A percentile compares a stretch with the other conserved stretches of the same genome.
Evolutionary conservation across 345 rosid genomes (phyloP).

Genomic region (Eucalyptus marginata): DNA sequence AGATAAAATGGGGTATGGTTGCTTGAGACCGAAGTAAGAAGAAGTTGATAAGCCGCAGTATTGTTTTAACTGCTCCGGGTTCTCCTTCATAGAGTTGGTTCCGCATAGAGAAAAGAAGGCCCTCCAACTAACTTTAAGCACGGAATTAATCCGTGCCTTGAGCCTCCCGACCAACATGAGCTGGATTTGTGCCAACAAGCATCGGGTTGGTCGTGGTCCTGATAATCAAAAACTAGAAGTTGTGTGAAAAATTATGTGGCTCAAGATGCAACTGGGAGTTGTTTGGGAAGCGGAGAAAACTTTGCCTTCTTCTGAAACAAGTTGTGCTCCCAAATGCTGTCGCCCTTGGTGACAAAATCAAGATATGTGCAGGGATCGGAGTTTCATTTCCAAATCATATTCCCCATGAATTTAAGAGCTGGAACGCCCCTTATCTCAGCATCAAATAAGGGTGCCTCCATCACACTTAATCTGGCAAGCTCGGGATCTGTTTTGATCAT

Average conservation of each 20-base stretch:
- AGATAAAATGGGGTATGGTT: background rate
- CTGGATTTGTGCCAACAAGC: background rate
- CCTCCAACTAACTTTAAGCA: background rate
- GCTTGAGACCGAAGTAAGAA: background rate
- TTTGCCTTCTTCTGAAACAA: background rate
- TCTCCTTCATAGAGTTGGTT: background rate
- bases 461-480: slow-evolving; percentile 37
- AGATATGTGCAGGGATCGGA: background rate
- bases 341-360: background rate
- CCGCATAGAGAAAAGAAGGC: background rate
- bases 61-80: background rate
- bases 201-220: background rate
- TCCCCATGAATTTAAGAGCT: slow-evolving; percentile 70
- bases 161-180: background rate
- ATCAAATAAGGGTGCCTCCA: slow-evolving; percentile 49
- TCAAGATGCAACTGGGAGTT: background rate
- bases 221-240: background rate
- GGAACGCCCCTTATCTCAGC: slow-evolving; percentile 78
- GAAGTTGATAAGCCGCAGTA: background rate
- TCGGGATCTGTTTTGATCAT: slow-evolving; percentile 35
- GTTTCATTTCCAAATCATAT: slow-evolving; percentile 49
- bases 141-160: background rate
- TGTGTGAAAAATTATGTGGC: background rate
- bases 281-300: background rate
- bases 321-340: background rate